Evolutionary conservation across 192 early-diverging fungal genomes (phyloP).

Genomic region (Coemansia sp.): DNA sequence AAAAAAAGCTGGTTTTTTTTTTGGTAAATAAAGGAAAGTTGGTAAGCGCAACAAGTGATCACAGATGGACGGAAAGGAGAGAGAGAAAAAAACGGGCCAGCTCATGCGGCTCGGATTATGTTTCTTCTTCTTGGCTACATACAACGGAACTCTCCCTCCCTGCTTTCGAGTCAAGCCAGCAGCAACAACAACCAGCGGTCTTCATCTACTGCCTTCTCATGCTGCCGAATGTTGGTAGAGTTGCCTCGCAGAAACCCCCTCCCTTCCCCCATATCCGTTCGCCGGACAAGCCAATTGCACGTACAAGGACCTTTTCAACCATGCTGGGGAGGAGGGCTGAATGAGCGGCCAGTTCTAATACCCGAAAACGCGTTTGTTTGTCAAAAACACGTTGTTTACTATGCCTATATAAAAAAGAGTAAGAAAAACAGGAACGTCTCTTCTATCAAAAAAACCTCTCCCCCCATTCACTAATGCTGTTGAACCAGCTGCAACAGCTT

Average conservation of each 20-base stretch:
- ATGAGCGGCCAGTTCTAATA: too few relatives aligned
- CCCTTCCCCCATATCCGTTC: background rate
- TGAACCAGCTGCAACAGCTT: constrained; percentile 59
- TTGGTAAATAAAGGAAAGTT: background rate
- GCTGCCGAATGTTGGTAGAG: background rate
- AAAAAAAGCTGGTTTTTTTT: background rate
- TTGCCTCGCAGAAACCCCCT: background rate
- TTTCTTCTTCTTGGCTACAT: background rate
- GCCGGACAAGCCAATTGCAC: background rate
- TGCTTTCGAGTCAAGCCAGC: too few relatives aligned
- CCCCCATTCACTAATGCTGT: background rate
- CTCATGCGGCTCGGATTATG: constrained; percentile 1
- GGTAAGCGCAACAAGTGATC: too few relatives aligned
- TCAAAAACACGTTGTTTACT: too few relatives aligned
- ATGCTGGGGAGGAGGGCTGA: too few relatives aligned
- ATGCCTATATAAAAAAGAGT: too few relatives aligned
- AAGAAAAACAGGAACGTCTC: too few relatives aligned
- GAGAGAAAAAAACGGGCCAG: background rate
- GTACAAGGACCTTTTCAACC: background rate
- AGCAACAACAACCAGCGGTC: too few relatives aligned
- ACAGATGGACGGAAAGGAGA: background rate
- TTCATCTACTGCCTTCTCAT: background rate
- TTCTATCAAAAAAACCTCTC: background rate
- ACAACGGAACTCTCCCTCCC: too few relatives aligned
- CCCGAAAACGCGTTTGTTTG: too few relatives aligned